Conservation (phyloP, 257 asterid species). For the Rauvolfia tetraphylla region DNA sequence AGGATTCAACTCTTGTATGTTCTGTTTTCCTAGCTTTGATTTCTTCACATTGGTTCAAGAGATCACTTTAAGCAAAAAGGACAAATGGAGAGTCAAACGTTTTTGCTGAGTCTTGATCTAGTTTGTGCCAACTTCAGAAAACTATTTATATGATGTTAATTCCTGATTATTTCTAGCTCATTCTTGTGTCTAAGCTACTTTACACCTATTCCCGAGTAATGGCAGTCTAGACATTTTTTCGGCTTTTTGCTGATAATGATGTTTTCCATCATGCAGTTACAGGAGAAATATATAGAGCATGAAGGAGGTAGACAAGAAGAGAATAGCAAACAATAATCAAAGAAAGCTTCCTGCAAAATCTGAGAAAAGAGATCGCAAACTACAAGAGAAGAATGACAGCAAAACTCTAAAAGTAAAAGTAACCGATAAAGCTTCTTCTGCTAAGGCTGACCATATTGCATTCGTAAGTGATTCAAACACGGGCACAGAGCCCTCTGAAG, state of each 20-base stretch:
- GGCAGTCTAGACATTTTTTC: neutral
- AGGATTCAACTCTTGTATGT: neutral
- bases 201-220: neutral
- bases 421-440: conserved; percentile 39
- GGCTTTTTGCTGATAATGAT: neutral
- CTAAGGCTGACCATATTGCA: conserved; percentile 27
- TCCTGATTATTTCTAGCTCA: neutral
- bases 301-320: conserved; percentile 72
- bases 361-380: conserved; percentile 48
- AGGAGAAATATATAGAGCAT: conserved; percentile 36
- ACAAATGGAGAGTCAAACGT: neutral
- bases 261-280: conserved; percentile 27
- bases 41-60: neutral
- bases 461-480: conserved; percentile 42
- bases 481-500: conserved; percentile 50
- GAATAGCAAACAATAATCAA: conserved; percentile 48
- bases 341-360: conserved; percentile 44
- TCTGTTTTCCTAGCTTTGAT: neutral
- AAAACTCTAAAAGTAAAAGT: conserved; percentile 51
- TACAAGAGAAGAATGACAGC: conserved; percentile 42
- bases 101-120: neutral
- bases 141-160: neutral
- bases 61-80: neutral
- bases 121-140: neutral
- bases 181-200: neutral